phyloP scores from a whole-genome alignment of 2,329 filamentous ascomycete species.

The Huntiella moniliformis region DNA sequence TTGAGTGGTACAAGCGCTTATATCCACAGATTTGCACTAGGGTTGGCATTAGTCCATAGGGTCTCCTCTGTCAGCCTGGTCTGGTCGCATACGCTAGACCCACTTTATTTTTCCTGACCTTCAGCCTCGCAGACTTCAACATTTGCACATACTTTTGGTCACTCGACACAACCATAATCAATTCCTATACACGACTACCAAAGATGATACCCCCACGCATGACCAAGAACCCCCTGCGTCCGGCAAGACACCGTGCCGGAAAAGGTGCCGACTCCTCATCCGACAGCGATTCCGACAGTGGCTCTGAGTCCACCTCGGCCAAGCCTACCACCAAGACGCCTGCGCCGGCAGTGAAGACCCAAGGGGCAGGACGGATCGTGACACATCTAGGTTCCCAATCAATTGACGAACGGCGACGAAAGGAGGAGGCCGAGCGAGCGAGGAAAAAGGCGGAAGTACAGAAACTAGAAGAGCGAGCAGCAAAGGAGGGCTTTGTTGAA shows the following conservation, averaged over 20 bases:
- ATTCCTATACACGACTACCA: background rate
- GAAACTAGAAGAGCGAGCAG: slow-evolving; percentile 26
- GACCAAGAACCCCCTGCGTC: slow-evolving; percentile 75
- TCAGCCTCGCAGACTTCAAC: too few relatives aligned
- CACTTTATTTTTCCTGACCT: too few relatives aligned
- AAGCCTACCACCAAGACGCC: slow-evolving; percentile 25
- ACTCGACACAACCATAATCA: too few relatives aligned
- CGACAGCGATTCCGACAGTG: slow-evolving; percentile 29
- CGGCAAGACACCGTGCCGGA: slow-evolving; percentile 68
- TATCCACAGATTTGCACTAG: too few relatives aligned
- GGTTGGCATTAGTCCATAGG: too few relatives aligned
- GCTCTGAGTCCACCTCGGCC: slow-evolving; percentile 17
- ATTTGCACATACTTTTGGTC: too few relatives aligned
- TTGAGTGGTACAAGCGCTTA: too few relatives aligned
- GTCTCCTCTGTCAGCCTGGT: too few relatives aligned
- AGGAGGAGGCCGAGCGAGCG: slow-evolving; percentile 28
- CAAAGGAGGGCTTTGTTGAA: slow-evolving; percentile 45
- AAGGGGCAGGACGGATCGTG: slow-evolving; percentile 37
- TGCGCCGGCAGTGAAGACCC: slow-evolving; percentile 26
- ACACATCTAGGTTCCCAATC: slow-evolving; percentile 34
- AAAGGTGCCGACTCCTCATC: slow-evolving; percentile 47
- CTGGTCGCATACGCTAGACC: too few relatives aligned
- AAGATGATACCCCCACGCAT: slow-evolving; percentile 60
- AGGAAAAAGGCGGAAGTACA: slow-evolving; percentile 18
- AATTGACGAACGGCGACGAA: slow-evolving; percentile 27